These are phyloP conservation scores for Symbiodinium natans DNA, from an alignment of 73 alveolate genomes.

Conservation along the genomic window DNA sequence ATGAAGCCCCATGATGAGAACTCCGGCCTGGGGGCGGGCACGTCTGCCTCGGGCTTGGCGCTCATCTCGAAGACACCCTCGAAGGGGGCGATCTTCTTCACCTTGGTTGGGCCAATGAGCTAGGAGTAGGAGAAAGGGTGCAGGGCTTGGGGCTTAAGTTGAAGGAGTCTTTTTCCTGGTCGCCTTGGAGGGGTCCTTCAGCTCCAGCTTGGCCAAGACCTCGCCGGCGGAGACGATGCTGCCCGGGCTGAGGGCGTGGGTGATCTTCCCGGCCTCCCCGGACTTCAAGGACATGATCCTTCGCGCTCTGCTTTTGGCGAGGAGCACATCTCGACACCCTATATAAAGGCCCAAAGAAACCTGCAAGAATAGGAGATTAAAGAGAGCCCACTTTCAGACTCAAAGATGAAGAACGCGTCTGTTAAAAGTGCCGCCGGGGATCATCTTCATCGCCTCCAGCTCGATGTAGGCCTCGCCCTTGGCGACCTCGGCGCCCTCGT, in stretches of 20 bases:
- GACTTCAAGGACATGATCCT: background rate
- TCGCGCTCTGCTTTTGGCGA: too few relatives aligned
- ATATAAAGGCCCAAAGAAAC: too few relatives aligned
- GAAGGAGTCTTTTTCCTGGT: background rate
- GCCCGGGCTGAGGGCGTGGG: conserved; percentile 83
- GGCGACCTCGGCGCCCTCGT: conserved; percentile 78
- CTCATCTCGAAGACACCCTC: conserved; percentile 34
- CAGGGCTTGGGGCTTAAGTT: too few relatives aligned
- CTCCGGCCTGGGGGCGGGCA: background rate
- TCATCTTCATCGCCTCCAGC: conserved; percentile 94
- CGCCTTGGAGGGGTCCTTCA: conserved; percentile 70
- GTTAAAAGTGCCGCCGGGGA: too few relatives aligned
- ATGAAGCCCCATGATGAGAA: too few relatives aligned
- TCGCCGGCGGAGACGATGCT: conserved; percentile 90
- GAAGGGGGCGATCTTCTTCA: conserved; percentile 64
- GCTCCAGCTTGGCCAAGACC: conserved; percentile 63
- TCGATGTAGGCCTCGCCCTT: conserved; percentile 68
- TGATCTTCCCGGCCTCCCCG: conserved; percentile 40
- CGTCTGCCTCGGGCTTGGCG: background rate
- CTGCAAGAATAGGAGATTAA: too few relatives aligned
- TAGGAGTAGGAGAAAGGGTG: background rate
- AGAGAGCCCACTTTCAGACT: too few relatives aligned
- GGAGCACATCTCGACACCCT: too few relatives aligned
- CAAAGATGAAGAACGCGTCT: too few relatives aligned
- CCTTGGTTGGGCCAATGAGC: background rate